phyloP scores from a whole-genome alignment of 192 early-diverging fungal genomes.

The Coemansia umbellata region DNA sequence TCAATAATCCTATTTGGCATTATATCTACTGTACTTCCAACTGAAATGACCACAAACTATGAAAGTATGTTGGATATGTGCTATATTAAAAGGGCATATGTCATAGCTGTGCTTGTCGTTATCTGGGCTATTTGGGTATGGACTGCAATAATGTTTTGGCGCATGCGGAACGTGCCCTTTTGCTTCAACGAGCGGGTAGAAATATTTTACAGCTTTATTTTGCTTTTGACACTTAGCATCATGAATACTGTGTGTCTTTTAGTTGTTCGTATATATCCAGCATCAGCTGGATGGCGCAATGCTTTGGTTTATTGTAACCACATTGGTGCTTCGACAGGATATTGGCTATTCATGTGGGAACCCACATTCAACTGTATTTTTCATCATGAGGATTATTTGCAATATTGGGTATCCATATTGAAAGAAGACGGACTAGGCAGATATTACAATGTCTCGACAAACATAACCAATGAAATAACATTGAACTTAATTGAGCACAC shows the following conservation, averaged over 20 bases:
- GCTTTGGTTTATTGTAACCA: conserved; percentile 32
- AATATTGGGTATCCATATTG: conserved; percentile 37
- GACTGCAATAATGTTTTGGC: conserved; percentile 30
- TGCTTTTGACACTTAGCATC: conserved; percentile 14
- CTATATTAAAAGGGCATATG: conserved; percentile 10
- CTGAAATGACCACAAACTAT: conserved; percentile 22
- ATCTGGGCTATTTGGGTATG: conserved; percentile 29
- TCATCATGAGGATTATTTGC: conserved; percentile 33
- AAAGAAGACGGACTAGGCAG: conserved; percentile 30
- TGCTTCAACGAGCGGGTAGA: conserved; percentile 39
- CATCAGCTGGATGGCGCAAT: conserved; percentile 32
- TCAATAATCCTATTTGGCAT: conserved; percentile 27
- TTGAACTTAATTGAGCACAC: conserved; percentile 10
- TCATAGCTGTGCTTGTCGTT: conserved; percentile 9
- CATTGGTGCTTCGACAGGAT: conserved; percentile 21
- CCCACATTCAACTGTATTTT: conserved; percentile 37
- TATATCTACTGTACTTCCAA: conserved; percentile 25
- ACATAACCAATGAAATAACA: conserved; percentile 14
- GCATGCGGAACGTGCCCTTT: conserved; percentile 37
- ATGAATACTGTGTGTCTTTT: conserved; percentile 32
- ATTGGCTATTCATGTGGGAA: conserved; percentile 43
- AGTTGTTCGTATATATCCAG: conserved; percentile 26
- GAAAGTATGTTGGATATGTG: conserved; percentile 38
- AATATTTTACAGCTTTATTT: conserved; percentile 9
- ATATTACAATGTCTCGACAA: conserved; percentile 26